A percentile compares a stretch with the other conserved stretches of the same genome.
Evolutionary conservation across 768 basidiomycete species (phyloP).

Genomic region (Kondoa subrosea): DNA sequence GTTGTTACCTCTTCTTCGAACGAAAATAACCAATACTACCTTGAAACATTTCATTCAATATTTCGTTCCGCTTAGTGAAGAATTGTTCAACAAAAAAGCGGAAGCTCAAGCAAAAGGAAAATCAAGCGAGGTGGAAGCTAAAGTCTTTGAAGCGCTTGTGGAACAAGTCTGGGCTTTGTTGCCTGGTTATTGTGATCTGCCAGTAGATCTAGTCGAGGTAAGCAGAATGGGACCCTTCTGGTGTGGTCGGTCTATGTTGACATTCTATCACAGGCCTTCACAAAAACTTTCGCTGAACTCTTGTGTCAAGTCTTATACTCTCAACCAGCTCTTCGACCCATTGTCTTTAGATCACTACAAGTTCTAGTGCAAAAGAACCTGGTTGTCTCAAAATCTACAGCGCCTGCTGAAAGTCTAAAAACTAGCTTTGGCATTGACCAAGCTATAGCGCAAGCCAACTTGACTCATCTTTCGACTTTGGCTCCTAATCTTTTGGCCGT

Average conservation of each 20-base stretch:
- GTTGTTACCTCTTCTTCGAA: constrained; percentile 67
- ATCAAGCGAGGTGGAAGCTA: constrained; percentile 48
- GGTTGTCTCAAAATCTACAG: constrained; percentile 38
- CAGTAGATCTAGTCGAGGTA: constrained; percentile 57
- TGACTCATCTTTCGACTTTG: constrained; percentile 56
- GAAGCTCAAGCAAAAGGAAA: constrained; percentile 29
- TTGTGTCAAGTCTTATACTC: constrained; percentile 82
- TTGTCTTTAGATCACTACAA: constrained; percentile 66
- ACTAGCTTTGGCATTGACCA: constrained; percentile 41
- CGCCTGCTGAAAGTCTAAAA: constrained; percentile 32
- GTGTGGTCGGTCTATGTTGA: not conserved
- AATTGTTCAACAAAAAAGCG: constrained; percentile 74
- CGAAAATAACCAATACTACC: constrained; percentile 54
- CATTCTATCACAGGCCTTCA: constrained; percentile 49
- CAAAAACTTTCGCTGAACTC: constrained; percentile 62
- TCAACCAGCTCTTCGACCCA: constrained; percentile 63
- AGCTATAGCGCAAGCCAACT: constrained; percentile 47
- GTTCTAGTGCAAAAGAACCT: constrained; percentile 65
- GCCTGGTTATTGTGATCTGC: constrained; percentile 70
- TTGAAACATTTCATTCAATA: constrained; percentile 70
- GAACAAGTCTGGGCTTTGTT: constrained; percentile 87
- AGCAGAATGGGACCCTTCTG: constrained; percentile 20
- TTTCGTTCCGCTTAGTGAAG: constrained; percentile 85
- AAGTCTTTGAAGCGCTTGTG: constrained; percentile 86
- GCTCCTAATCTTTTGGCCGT: constrained; percentile 87